phyloP scores from a whole-genome alignment of 305 asterid species.

The Euphrasia arctica region DNA sequence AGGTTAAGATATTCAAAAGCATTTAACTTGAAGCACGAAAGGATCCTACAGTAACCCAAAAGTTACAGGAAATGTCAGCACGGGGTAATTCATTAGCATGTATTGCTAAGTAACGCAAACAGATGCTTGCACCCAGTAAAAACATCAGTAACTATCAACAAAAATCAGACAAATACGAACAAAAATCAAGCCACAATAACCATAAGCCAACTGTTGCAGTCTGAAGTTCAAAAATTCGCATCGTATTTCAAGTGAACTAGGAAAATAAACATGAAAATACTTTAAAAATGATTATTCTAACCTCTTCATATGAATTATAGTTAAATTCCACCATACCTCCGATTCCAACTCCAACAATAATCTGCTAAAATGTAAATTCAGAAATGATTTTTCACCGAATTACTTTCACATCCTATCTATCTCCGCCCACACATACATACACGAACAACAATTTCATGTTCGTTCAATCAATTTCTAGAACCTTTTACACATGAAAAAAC shows the following conservation, averaged over 20 bases:
- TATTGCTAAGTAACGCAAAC: not conserved
- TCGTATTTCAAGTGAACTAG: too few relatives aligned
- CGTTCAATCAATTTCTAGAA: not conserved
- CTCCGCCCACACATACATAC: not conserved
- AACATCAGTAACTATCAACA: slow-evolving; percentile 13
- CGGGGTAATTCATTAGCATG: slow-evolving; percentile 10
- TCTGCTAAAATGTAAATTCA: too few relatives aligned
- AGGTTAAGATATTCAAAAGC: slow-evolving; percentile 19
- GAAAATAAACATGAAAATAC: too few relatives aligned
- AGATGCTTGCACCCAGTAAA: not conserved
- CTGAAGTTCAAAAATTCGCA: too few relatives aligned
- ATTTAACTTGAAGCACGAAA: slow-evolving; percentile 78
- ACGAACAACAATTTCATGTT: slow-evolving; percentile 11
- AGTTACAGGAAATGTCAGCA: slow-evolving; percentile 25
- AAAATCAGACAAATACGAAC: not conserved
- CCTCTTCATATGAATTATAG: too few relatives aligned
- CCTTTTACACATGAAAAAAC: not conserved
- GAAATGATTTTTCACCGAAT: too few relatives aligned
- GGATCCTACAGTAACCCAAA: slow-evolving; percentile 62
- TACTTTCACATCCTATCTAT: too few relatives aligned
- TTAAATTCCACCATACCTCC: too few relatives aligned
- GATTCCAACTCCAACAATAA: too few relatives aligned
- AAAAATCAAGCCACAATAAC: not conserved
- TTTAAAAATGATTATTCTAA: too few relatives aligned
- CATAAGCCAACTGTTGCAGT: too few relatives aligned